These are phyloP conservation scores for Trichomonascaceae sp. DNA, from an alignment of 1,139 yeast species.

Conservation along the genomic window DNA sequence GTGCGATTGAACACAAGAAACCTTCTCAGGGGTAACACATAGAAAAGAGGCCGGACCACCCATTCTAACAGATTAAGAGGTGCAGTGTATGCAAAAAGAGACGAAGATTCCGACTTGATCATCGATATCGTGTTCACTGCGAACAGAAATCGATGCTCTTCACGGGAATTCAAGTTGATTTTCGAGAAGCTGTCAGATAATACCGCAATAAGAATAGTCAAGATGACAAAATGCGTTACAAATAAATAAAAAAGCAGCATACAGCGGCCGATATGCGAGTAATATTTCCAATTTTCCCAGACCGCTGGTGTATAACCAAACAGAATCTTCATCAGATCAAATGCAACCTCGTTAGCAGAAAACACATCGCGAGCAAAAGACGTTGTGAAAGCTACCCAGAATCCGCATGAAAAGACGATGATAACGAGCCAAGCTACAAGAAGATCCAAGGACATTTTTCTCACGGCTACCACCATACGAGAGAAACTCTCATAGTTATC, in stretches of 20 bases:
- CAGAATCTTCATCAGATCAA: slow-evolving; percentile 49
- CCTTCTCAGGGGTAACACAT: slow-evolving; percentile 29
- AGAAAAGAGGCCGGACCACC: slow-evolving; percentile 31
- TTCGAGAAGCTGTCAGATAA: slow-evolving; percentile 37
- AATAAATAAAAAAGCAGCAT: slow-evolving; percentile 50
- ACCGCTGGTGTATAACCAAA: slow-evolving; percentile 63
- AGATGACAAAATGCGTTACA: slow-evolving; percentile 51
- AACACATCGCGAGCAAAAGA: slow-evolving; percentile 44
- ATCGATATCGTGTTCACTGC: slow-evolving; percentile 37
- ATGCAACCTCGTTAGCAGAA: slow-evolving; percentile 46
- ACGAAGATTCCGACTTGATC: slow-evolving; percentile 36
- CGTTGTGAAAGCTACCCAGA: slow-evolving; percentile 49
- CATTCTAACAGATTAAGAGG: slow-evolving; percentile 35
- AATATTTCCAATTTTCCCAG: slow-evolving; percentile 54
- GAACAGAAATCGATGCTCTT: slow-evolving; percentile 36
- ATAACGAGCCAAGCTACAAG: slow-evolving; percentile 49
- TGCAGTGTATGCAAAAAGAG: slow-evolving; percentile 35
- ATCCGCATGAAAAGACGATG: slow-evolving; percentile 50
- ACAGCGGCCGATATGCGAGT: slow-evolving; percentile 44
- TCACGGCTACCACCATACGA: slow-evolving; percentile 46
- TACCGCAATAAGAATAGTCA: slow-evolving; percentile 56
- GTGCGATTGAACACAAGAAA: slow-evolving; percentile 33
- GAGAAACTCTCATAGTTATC: slow-evolving; percentile 53
- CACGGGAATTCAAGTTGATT: slow-evolving; percentile 34
- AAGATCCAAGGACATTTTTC: slow-evolving; percentile 51